phyloP scores from a whole-genome alignment of 257 asterid genomes.

The Fraxinus americana region DNA sequence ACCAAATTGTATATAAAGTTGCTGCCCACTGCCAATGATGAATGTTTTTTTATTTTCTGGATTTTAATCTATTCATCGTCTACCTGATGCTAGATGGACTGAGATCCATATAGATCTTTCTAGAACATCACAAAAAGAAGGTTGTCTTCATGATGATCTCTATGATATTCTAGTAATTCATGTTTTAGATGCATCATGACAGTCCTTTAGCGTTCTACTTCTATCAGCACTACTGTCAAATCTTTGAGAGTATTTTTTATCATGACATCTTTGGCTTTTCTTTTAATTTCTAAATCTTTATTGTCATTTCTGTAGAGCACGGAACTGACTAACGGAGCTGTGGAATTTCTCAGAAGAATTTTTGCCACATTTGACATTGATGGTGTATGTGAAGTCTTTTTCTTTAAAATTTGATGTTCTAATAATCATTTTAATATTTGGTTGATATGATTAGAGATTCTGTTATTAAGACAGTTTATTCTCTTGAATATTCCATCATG shows the following conservation, averaged over 20 bases:
- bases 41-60: neutral
- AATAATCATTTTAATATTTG: slow-evolving; percentile 9
- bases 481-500: slow-evolving; percentile 9
- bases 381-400: slow-evolving; percentile 56
- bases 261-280: slow-evolving; percentile 1
- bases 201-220: neutral
- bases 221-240: neutral
- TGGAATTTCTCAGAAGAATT: slow-evolving; percentile 73
- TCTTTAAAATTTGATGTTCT: neutral
- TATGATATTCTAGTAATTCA: slow-evolving; percentile 11
- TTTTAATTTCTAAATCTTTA: slow-evolving; percentile 21
- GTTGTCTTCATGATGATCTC: slow-evolving; percentile 4
- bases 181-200: neutral
- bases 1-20: neutral
- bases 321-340: slow-evolving; percentile 87
- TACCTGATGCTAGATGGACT: neutral
- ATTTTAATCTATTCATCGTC: neutral
- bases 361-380: slow-evolving; percentile 80
- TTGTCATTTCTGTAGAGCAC: slow-evolving; percentile 65
- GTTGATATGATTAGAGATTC: slow-evolving; percentile 13
- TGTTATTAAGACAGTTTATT: slow-evolving; percentile 14
- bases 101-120: neutral
- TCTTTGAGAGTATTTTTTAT: neutral
- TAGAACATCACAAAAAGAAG: slow-evolving; percentile 4
- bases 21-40: neutral